Evolutionary conservation across 192 early-diverging fungal species (phyloP), one percentile per base, ranked within the genome.

Genomic region (Gryganskiella cystojenkinii): DNA sequence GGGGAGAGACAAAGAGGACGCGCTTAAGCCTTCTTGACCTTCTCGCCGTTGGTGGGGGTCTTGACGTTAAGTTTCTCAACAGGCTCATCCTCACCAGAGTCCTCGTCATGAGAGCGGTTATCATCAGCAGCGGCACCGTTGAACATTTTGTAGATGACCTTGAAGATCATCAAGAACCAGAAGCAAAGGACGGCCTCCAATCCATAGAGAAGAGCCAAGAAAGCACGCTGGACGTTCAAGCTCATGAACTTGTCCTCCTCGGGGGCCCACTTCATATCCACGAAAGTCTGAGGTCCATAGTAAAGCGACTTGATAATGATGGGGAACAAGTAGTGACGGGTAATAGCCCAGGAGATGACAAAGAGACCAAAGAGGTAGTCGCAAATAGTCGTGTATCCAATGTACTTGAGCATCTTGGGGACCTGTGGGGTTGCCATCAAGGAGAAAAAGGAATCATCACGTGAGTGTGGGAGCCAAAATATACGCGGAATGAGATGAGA

Each of bases 391-490:
- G 81, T 78, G 58, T 84, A 83, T 31, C 82, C 82, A 31, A 90
- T 57, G 67, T 95, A 95, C 71, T 91, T 93, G 61, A 94, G 76
- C 58, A 93, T 86, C 81, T 95, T 95, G 73, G 94, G 92, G 20
- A 88, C 34, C 85, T 88, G 56, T 27, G 22, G 8, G 8, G 51
- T n/a, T n/a, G 27, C 20, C 7, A 6, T 28, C 19, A 50, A 20
- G n/a, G 35, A 10, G 20, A 20, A 45, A 42, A n/a, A 47, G 13
- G 17, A 4, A 15, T 19, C 19, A 2, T 19, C 30, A 43, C 19
- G 34, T 34, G 57, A 28, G 17, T n/a, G n/a, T n/a, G n/a, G n/a
- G n/a, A n/a, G n/a, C n/a, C n/a, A n/a, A n/a, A n/a, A n/a, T n/a
- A n/a, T n/a, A n/a, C n/a, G n/a, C n/a, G n/a, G n/a, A n/a, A n/a